Evolutionary conservation across 371 early-diverging fungal genomes (phyloP), one percentile per base, ranked within the genome.

Genomic region (Mycotypha africana): DNA sequence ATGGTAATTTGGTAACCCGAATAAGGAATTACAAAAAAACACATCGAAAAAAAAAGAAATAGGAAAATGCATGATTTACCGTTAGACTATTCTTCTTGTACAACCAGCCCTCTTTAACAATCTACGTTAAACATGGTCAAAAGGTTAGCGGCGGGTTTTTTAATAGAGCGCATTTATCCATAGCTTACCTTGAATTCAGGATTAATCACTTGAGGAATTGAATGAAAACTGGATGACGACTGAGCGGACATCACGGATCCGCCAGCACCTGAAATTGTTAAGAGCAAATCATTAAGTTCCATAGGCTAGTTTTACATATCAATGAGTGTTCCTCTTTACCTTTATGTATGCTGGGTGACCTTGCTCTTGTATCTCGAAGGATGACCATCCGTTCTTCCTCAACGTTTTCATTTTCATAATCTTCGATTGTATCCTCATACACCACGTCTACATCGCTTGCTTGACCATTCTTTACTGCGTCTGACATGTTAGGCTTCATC

Each of bases 41-140:
- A n/a, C n/a, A 33, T 33, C 15, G 5, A 28, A 8, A 21, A 4
- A 19, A 21, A 38, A 42, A 37, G 37, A 32, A 22, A 48, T 28
- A 15, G 34, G 19, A 43, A 21, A 24, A 25, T 28, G 6, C 21
- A 19, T 10, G 16, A 10, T n/a, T 12, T 69, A 69, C 74, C 74
- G 69, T 66, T 11, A 74, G 40, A 22, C 62, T 58, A 38, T 64
- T 66, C 28, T 64, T 65, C 26, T 46, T 62, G 32, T 62, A 70
- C 2, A 74, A 24, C 75, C 75, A 74, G 10, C 75, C 75, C 56
- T 70, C 75, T 33, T 51, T 66, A 11, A 67, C 67, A 33, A 74
- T 56, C 65, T 69, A 47, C 3, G 3, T 30, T 49, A 11, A 2
- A 28, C n/a, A 26, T 19, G 19, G 4, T 19, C 19, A 26, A 23